A percentile compares a stretch with the other conserved stretches of the same genome.
phyloP scores from a whole-genome alignment of 192 early-diverging fungal genomes.

The Gaertneriomyces sp. region DNA sequence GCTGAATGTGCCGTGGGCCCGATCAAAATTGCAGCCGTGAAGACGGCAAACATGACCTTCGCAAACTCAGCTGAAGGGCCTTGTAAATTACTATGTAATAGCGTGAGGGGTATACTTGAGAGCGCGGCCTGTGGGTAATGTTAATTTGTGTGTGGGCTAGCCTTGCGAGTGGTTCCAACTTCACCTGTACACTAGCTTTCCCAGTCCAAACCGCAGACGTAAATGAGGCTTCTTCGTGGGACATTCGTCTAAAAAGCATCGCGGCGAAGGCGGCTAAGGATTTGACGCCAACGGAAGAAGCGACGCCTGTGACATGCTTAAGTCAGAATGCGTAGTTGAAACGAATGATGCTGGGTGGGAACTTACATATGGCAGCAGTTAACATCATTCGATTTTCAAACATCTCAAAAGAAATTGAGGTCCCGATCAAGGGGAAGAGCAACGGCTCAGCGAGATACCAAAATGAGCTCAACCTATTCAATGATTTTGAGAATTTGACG shows the following conservation, averaged over 20 bases:
- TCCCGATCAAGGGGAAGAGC: slow-evolving; percentile 13
- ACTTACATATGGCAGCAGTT: background rate
- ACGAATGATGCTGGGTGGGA: too few relatives aligned
- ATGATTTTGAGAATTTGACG: background rate
- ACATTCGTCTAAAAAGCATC: background rate
- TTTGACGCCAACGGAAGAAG: slow-evolving; percentile 7
- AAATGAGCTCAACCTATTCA: slow-evolving; percentile 6
- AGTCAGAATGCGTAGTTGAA: too few relatives aligned
- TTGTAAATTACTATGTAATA: background rate
- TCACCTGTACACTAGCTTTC: slow-evolving; percentile 13
- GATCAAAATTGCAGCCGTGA: background rate
- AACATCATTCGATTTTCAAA: background rate
- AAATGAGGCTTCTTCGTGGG: background rate
- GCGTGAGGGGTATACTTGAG: slow-evolving; percentile 1
- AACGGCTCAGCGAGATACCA: slow-evolving; percentile 13
- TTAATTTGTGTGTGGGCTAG: background rate
- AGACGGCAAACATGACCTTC: background rate
- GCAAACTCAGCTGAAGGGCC: slow-evolving; percentile 2
- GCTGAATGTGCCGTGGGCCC: background rate
- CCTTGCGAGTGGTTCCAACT: background rate
- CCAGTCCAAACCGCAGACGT: slow-evolving; percentile 13
- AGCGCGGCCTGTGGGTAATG: background rate
- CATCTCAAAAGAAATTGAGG: slow-evolving; percentile 1
- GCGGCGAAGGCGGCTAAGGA: slow-evolving; percentile 1
- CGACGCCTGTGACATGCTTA: background rate